Conservation (phyloP, 768 basidiomycete species). For the Phylloporus sp. region DNA sequence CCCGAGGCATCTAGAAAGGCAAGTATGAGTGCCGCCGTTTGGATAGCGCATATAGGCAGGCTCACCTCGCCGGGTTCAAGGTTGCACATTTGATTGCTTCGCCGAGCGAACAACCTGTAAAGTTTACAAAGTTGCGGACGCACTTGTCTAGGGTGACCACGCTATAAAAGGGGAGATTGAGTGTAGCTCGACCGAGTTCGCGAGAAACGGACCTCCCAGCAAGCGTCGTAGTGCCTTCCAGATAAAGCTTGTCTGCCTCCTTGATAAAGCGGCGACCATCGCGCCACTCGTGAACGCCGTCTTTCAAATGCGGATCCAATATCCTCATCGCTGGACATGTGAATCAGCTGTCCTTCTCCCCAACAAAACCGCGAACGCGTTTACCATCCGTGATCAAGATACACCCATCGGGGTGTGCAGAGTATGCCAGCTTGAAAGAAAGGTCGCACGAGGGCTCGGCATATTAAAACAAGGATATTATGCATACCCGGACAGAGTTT, state of each 20-base stretch:
- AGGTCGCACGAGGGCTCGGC: not conserved
- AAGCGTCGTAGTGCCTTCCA: slow-evolving; percentile 83
- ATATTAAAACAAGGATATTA: not conserved
- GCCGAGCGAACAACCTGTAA: slow-evolving; percentile 78
- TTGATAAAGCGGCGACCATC: slow-evolving; percentile 78
- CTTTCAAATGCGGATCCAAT: slow-evolving; percentile 76
- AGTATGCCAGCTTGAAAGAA: slow-evolving; percentile 65
- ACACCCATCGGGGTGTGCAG: slow-evolving; percentile 77
- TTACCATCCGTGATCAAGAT: slow-evolving; percentile 89
- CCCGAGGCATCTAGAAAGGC: slow-evolving; percentile 55
- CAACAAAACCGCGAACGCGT: slow-evolving; percentile 13
- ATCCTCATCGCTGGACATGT: slow-evolving; percentile 66
- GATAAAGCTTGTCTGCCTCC: slow-evolving; percentile 71
- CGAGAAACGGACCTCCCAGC: slow-evolving; percentile 67
- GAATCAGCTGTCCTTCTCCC: not conserved
- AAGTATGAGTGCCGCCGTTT: not conserved
- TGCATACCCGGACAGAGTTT: slow-evolving; percentile 75
- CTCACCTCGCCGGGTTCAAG: slow-evolving; percentile 74
- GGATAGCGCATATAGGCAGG: not conserved
- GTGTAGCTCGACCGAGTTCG: not conserved
- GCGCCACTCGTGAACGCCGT: slow-evolving; percentile 86
- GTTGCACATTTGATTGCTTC: slow-evolving; percentile 86
- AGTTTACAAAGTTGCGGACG: slow-evolving; percentile 77
- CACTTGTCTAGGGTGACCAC: slow-evolving; percentile 82
- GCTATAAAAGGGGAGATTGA: slow-evolving; percentile 38